A percentile compares a stretch with the other conserved stretches of the same genome.
Conservation (phyloP, 768 basidiomycete species). For the Amylocystis lapponica region DNA sequence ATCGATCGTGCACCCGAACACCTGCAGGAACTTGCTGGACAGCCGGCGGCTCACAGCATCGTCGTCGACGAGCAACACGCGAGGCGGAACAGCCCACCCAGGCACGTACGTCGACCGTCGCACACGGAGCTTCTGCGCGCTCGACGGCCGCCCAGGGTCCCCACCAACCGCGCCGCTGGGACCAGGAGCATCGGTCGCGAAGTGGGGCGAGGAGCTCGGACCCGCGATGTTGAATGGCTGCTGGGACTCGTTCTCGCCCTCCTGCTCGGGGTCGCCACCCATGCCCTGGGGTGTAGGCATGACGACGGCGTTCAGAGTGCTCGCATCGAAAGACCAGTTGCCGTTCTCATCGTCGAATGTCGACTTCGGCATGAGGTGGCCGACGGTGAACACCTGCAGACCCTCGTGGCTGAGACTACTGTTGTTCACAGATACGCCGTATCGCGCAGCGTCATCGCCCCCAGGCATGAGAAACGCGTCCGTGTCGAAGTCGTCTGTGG, state of each 20-base stretch:
- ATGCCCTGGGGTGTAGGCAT: conserved; percentile 25
- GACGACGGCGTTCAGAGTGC: conserved; percentile 23
- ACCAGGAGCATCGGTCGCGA: background rate
- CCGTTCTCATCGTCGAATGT: conserved; percentile 46
- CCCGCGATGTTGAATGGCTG: conserved; percentile 11
- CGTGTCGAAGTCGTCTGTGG: conserved; percentile 10
- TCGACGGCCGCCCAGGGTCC: conserved; percentile 10
- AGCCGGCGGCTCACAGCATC: conserved; percentile 87
- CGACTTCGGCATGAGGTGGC: conserved; percentile 63
- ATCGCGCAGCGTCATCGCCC: conserved; percentile 16
- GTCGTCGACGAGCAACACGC: conserved; percentile 92
- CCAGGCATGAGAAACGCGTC: conserved; percentile 13
- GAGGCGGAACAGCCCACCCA: conserved; percentile 86
- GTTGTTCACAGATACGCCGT: conserved; percentile 14
- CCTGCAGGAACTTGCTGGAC: conserved; percentile 89
- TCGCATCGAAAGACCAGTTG: conserved; percentile 55
- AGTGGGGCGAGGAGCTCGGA: conserved; percentile 18
- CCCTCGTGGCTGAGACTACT: conserved; percentile 45
- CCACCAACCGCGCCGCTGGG: background rate
- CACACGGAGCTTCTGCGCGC: conserved; percentile 52
- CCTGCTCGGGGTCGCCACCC: conserved; percentile 24
- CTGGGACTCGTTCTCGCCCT: conserved; percentile 19
- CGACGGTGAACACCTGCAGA: conserved; percentile 75
- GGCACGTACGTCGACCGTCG: conserved; percentile 79
- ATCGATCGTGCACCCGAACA: conserved; percentile 92